Evolutionary conservation across 495 filamentous ascomycete genomes (phyloP), one percentile per base, ranked within the genome.

Genomic region (Clavariopsis aquatica): DNA sequence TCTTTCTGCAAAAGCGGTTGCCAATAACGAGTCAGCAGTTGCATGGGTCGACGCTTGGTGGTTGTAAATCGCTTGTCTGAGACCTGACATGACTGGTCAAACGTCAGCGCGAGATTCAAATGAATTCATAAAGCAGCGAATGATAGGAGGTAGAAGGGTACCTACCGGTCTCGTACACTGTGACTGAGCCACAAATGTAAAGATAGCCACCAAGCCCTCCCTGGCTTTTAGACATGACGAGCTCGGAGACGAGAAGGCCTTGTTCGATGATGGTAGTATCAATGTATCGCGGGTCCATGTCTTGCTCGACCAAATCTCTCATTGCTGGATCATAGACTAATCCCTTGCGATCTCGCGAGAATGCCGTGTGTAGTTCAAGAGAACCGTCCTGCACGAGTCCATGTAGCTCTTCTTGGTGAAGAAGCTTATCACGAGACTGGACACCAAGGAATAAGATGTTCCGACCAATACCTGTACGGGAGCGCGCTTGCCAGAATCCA

Each of bases 171-270:
- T 83, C 80, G 46, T 82, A 83, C 9, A 83, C 77, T 0, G 78
- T 77, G n/a, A 81, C 78, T 0, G 79, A 81, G 15, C 80, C 80
- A 59, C 80, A 83, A 27, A 83, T 77, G 53, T 81, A 83, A 29
- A 83, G 74, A 43, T 82, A 81, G 5, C 80, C 80, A 29, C 79
- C 80, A 9, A 79, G 73, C 5, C 80, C 80, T 28, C 80, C 80
- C 36, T 81, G 79, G 53, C 78, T 80, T 70, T 79, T 83, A 3
- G 77, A 79, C 79, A 83, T 81, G 60, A 81, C 78, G 17, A 83
- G 74, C 65, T 83, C 80, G 10, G 78, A 79, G 24, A 83, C 75
- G 1, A 75, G 72, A 19, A 77, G 73, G 1, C 75, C 76, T 58
- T 82, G 78, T 64, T 82, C 79, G 19, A 78, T 74, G 27, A 83